Conservation (phyloP, 2,329 filamentous ascomycete species). For the Stemphylium lycopersici region DNA sequence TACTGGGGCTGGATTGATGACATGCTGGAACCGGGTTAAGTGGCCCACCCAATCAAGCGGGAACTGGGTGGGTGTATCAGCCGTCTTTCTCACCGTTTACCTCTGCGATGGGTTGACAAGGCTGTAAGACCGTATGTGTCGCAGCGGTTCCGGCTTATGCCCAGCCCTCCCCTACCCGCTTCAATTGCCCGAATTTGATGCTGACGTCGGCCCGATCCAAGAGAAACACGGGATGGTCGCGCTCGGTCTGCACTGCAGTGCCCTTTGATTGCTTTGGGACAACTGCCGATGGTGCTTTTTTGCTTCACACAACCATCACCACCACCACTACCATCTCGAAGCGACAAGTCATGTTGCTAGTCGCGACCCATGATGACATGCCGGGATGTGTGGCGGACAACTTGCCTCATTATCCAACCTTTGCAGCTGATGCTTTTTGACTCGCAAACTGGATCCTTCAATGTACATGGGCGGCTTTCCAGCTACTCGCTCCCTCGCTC, state of each 20-base stretch:
- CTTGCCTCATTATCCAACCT: conserved; percentile 1
- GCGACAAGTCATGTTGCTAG: conserved; percentile 12
- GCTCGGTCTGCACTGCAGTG: conserved; percentile 1
- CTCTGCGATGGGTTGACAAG: conserved; percentile 9
- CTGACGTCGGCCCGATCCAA: conserved; percentile 9
- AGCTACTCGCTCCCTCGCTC: background rate
- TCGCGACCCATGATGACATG: background rate
- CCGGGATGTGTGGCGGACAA: background rate
- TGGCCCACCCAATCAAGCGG: conserved; percentile 8
- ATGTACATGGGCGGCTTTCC: conserved; percentile 1
- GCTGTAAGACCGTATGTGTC: conserved; percentile 13
- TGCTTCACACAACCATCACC: background rate
- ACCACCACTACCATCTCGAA: conserved; percentile 2
- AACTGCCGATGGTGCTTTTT: conserved; percentile 8
- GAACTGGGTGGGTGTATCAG: conserved; percentile 1
- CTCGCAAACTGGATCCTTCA: background rate
- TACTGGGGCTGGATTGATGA: conserved; percentile 9
- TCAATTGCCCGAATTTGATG: background rate
- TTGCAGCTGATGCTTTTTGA: conserved; percentile 3
- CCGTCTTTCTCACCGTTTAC: conserved; percentile 14
- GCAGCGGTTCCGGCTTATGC: conserved; percentile 4
- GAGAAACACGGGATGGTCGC: background rate
- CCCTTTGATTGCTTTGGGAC: background rate
- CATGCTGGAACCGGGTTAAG: conserved; percentile 3
- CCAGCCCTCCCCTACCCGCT: conserved; percentile 1